These are phyloP conservation scores for Sphagnum fallax DNA, from an alignment of 228 moss, liverwort and hornwort genomes.

Conservation along the genomic window DNA sequence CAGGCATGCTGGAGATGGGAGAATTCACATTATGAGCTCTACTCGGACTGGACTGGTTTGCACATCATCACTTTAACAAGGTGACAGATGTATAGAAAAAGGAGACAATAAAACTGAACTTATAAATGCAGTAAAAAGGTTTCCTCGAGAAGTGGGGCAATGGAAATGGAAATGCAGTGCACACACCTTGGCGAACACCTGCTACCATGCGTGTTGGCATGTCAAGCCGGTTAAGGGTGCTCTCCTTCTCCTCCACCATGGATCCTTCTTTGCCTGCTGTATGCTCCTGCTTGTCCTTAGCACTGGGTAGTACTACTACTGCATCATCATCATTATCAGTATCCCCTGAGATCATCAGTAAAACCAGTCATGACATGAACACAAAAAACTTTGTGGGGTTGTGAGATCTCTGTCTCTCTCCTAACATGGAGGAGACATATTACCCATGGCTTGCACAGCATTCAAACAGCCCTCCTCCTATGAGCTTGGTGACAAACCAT, in stretches of 20 bases:
- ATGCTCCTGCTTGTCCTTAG: background rate
- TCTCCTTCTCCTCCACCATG: constrained; percentile 19
- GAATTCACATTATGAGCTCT: no score
- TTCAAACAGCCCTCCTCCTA: background rate
- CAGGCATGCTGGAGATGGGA: constrained; percentile 53
- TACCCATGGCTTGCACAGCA: background rate
- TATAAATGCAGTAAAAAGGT: background rate
- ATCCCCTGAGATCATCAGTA: background rate
- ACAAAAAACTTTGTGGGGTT: background rate
- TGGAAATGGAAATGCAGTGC: background rate
- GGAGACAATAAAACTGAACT: background rate
- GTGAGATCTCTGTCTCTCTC: background rate
- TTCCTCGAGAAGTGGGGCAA: background rate
- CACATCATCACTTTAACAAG: constrained; percentile 9
- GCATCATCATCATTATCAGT: background rate
- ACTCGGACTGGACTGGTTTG: no score
- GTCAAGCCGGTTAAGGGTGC: constrained; percentile 63
- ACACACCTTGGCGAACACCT: constrained; percentile 50
- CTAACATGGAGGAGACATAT: background rate
- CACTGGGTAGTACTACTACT: background rate
- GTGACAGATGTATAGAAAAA: constrained; percentile 1
- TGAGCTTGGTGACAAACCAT: background rate
- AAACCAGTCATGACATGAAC: background rate
- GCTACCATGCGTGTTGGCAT: constrained; percentile 51
- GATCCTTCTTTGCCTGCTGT: background rate